Evolutionary conservation across 139 green algal species (phyloP).

Genomic region (Coelastrella sp.): DNA sequence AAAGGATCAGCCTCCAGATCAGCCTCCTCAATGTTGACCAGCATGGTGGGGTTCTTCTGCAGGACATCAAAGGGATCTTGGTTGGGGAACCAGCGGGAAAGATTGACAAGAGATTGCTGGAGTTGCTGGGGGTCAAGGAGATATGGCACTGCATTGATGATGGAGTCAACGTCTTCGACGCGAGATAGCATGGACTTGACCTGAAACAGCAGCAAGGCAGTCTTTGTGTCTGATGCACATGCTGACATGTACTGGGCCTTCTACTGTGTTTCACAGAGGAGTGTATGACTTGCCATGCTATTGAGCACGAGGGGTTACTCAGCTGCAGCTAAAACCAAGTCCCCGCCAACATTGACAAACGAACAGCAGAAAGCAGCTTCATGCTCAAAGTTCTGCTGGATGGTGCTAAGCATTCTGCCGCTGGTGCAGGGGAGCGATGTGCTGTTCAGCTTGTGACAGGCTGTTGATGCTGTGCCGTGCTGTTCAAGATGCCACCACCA

Average conservation of each 20-base stretch:
- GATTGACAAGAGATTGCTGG: slow-evolving; percentile 43
- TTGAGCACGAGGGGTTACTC: no score
- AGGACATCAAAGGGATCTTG: slow-evolving; percentile 51
- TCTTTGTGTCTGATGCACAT: neutral
- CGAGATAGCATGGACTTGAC: slow-evolving; percentile 49
- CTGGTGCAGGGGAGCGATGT: no score
- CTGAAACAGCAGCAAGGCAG: slow-evolving; percentile 22
- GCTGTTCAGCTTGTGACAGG: no score
- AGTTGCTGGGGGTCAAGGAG: slow-evolving; percentile 57
- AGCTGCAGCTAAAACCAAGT: no score
- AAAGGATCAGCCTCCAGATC: slow-evolving; percentile 58
- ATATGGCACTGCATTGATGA: slow-evolving; percentile 59
- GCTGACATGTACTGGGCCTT: neutral
- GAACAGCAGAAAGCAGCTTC: no score
- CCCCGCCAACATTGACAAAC: no score
- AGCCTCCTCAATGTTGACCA: slow-evolving; percentile 57
- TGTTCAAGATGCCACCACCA: no score
- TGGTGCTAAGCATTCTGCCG: no score
- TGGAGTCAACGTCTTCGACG: slow-evolving; percentile 49
- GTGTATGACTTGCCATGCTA: no score
- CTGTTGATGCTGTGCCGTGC: no score
- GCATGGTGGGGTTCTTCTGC: slow-evolving; percentile 52
- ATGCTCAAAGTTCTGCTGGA: no score
- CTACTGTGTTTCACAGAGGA: no score
- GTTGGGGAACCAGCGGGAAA: slow-evolving; percentile 41